A percentile compares a stretch with the other conserved stretches of the same genome.
Evolutionary conservation across 2,329 filamentous ascomycete species (phyloP).

Genomic region (Plenodomus biglobosus): DNA sequence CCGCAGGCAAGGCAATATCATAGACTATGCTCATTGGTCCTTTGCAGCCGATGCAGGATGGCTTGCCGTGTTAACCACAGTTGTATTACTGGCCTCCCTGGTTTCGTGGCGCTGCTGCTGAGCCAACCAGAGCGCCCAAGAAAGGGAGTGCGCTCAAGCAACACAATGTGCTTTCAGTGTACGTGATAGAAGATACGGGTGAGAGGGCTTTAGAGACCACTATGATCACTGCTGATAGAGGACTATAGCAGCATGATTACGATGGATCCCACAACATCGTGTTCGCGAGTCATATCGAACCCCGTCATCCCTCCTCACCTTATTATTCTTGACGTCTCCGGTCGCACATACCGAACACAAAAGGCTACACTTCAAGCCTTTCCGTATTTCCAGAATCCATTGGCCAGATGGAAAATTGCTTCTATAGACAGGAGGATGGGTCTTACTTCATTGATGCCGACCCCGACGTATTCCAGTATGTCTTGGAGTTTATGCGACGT

Average conservation of each 20-base stretch:
- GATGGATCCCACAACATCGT: not conserved
- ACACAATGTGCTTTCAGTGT: not conserved
- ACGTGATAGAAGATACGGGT: not conserved
- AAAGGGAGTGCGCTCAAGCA: not conserved
- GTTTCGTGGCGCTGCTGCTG: too few species aligned
- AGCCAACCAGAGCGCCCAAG: not conserved
- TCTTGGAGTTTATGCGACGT: slow-evolving; percentile 40
- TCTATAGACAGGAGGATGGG: slow-evolving; percentile 25
- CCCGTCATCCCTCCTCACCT: not conserved
- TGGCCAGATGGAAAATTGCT: slow-evolving; percentile 24
- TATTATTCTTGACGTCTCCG: slow-evolving; percentile 7
- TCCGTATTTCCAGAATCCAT: slow-evolving; percentile 21
- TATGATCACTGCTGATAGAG: not conserved
- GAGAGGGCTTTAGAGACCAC: not conserved
- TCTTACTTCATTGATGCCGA: slow-evolving; percentile 45
- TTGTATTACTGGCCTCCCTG: too few species aligned
- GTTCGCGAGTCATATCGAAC: not conserved
- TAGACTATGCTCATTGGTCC: not conserved
- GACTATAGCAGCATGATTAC: not conserved
- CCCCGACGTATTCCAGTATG: slow-evolving; percentile 37
- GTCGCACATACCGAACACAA: slow-evolving; percentile 4
- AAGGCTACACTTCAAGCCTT: slow-evolving; percentile 3
- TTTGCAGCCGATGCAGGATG: not conserved
- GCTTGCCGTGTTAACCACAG: not conserved
- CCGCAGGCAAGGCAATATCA: not conserved